Percentiles rank a stretch among this genome's conserved stretches.
Conservation (phyloP, 2,329 filamentous ascomycete genomes). For the Cladosporium velox region DNA sequence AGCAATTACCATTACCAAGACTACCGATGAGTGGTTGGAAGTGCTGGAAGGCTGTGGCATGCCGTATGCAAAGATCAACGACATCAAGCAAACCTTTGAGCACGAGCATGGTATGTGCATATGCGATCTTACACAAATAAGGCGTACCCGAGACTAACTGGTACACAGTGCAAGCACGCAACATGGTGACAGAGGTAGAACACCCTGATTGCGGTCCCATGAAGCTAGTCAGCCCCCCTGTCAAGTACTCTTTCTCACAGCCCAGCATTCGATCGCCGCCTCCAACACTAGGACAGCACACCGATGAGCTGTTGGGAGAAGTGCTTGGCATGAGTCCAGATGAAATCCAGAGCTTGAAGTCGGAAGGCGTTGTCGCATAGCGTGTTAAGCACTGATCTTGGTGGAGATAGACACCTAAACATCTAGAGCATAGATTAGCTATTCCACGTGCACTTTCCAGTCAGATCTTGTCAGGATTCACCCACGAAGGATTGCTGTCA, state of each 20-base stretch:
- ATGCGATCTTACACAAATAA: slow-evolving; percentile 35
- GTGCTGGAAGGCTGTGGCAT: slow-evolving; percentile 87
- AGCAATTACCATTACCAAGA: slow-evolving; percentile 69
- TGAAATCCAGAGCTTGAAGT: slow-evolving; percentile 64
- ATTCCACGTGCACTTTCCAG: not conserved
- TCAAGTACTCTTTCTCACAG: slow-evolving; percentile 86
- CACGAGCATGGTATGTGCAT: slow-evolving; percentile 69
- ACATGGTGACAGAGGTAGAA: slow-evolving; percentile 87
- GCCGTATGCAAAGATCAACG: slow-evolving; percentile 94
- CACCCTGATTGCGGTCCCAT: slow-evolving; percentile 82
- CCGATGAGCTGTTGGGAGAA: slow-evolving; percentile 69
- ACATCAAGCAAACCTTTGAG: slow-evolving; percentile 79
- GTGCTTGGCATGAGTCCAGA: slow-evolving; percentile 61
- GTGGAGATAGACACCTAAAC: not conserved
- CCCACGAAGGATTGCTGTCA: slow-evolving; percentile 11
- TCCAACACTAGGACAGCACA: slow-evolving; percentile 85
- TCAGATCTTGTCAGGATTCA: not conserved
- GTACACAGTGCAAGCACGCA: slow-evolving; percentile 63
- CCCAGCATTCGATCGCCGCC: slow-evolving; percentile 76
- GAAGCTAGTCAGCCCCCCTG: slow-evolving; percentile 87
- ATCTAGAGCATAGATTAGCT: not conserved
- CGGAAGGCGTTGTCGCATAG: slow-evolving; percentile 65
- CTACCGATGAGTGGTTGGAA: slow-evolving; percentile 84
- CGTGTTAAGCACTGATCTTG: not conserved
- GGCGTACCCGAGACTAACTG: not conserved